These are phyloP conservation scores for Fusarium chuoi DNA, from an alignment of 2,329 filamentous ascomycete genomes.

Conservation along the genomic window DNA sequence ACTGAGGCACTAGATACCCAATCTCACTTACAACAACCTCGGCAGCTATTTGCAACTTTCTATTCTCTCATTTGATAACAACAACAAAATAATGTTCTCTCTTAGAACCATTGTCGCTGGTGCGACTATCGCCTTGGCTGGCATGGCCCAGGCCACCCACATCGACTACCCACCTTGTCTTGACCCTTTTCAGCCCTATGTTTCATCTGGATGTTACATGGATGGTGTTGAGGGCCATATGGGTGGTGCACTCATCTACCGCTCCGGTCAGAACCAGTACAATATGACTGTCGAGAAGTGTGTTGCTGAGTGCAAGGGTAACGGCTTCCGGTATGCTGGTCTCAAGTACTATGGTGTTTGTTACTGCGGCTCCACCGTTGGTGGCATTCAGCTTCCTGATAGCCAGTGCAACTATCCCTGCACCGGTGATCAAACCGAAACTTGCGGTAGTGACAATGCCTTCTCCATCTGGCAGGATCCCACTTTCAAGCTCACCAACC, in stretches of 20 bases:
- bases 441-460: conserved; percentile 58
- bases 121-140: conserved; percentile 53
- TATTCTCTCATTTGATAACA: conserved; percentile 24
- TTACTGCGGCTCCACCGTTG: conserved; percentile 63
- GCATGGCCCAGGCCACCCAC: conserved; percentile 54
- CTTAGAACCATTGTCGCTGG: conserved; percentile 47
- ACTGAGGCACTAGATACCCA: conserved; percentile 6
- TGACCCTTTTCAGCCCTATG: conserved; percentile 58
- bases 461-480: conserved; percentile 62
- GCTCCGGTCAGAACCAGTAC: conserved; percentile 49
- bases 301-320: conserved; percentile 61
- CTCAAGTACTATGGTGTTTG: conserved; percentile 63
- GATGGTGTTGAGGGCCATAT: conserved; percentile 47
- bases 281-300: conserved; percentile 62
- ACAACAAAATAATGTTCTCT: conserved; percentile 32
- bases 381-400: conserved; percentile 62
- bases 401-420: conserved; percentile 68
- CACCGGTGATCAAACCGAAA: conserved; percentile 56
- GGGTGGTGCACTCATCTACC: conserved; percentile 55
- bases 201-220: conserved; percentile 60
- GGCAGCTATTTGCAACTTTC: conserved; percentile 24
- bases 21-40: conserved; percentile 8
- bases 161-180: conserved; percentile 58
- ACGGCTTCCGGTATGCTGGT: conserved; percentile 62
- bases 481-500: conserved; percentile 56